Percentiles rank a stretch among this genome's conserved stretches.
Conservation (phyloP, 2,329 filamentous ascomycete genomes). For the Nemania diffusa region DNA sequence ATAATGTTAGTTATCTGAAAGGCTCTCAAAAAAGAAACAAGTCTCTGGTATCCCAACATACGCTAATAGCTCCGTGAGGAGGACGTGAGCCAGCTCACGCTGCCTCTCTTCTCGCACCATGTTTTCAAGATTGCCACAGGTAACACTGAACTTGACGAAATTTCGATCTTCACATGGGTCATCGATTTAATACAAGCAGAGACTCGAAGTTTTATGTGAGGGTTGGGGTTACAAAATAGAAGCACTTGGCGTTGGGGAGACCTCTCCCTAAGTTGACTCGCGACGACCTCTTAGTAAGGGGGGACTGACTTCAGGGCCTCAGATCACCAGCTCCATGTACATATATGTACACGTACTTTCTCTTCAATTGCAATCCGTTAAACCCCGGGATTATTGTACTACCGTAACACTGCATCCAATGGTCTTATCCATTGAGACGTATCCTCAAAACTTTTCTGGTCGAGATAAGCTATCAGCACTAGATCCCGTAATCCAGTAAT, state of each 20-base stretch:
- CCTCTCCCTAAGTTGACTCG: too few species aligned
- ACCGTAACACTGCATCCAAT: background rate
- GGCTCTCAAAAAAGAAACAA: conserved; percentile 90
- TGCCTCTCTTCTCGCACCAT: conserved; percentile 95
- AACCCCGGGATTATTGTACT: background rate
- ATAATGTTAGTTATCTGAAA: conserved; percentile 1
- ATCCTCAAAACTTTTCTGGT: background rate
- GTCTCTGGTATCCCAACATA: conserved; percentile 99
- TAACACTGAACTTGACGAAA: conserved; percentile 10
- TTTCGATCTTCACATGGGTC: background rate
- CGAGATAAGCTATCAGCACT: background rate
- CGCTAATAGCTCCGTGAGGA: conserved; percentile 97
- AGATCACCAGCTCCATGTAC: background rate
- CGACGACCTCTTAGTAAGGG: too few species aligned
- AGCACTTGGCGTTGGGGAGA: too few species aligned
- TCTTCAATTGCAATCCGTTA: background rate
- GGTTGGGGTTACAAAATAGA: background rate
- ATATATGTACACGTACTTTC: background rate
- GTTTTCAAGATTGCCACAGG: conserved; percentile 52
- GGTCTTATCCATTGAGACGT: too few species aligned
- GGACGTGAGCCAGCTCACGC: conserved; percentile 97
- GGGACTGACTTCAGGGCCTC: background rate
- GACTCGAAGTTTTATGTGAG: background rate
- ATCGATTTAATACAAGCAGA: background rate
- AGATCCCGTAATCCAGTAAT: background rate